These are phyloP conservation scores for Seminavis robusta DNA, from an alignment of 108 stramenopile genomes.

Conservation along the genomic window DNA sequence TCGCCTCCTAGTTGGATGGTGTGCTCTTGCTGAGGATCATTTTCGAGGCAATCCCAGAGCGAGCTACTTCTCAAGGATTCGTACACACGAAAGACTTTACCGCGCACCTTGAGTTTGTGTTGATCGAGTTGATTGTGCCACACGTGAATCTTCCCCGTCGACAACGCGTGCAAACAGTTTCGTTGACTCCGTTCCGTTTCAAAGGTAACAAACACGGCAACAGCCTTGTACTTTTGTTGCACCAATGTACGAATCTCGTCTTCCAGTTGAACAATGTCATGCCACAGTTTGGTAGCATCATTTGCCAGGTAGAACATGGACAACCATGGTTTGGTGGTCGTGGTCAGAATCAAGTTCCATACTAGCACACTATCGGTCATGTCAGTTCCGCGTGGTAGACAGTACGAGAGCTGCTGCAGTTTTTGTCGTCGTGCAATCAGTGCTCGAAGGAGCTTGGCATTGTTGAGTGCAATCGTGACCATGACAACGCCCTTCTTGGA, in stretches of 20 bases:
- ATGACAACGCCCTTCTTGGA: conserved; percentile 41
- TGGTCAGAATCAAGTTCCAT: background rate
- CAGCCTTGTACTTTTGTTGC: conserved; percentile 23
- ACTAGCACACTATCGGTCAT: conserved; percentile 16
- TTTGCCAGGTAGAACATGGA: conserved; percentile 18
- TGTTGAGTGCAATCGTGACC: conserved; percentile 51
- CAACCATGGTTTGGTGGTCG: conserved; percentile 12
- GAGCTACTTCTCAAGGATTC: background rate
- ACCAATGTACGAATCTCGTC: conserved; percentile 23
- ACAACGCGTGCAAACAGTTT: conserved; percentile 7
- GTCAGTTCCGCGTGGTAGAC: conserved; percentile 11
- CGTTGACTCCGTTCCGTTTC: conserved; percentile 23
- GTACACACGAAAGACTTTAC: background rate
- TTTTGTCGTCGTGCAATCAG: conserved; percentile 21
- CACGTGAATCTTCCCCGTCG: background rate
- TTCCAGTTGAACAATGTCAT: conserved; percentile 8
- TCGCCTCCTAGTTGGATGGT: background rate
- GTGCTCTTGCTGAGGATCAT: background rate
- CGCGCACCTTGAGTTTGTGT: background rate
- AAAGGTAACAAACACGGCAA: conserved; percentile 29
- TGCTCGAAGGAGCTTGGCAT: conserved; percentile 28
- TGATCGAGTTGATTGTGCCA: conserved; percentile 21
- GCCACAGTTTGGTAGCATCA: conserved; percentile 18
- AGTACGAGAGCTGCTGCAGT: conserved; percentile 13
- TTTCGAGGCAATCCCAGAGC: background rate